Evolutionary conservation across 2,329 filamentous ascomycete genomes (phyloP).

Genomic region (Phyllosticta citribraziliensis): DNA sequence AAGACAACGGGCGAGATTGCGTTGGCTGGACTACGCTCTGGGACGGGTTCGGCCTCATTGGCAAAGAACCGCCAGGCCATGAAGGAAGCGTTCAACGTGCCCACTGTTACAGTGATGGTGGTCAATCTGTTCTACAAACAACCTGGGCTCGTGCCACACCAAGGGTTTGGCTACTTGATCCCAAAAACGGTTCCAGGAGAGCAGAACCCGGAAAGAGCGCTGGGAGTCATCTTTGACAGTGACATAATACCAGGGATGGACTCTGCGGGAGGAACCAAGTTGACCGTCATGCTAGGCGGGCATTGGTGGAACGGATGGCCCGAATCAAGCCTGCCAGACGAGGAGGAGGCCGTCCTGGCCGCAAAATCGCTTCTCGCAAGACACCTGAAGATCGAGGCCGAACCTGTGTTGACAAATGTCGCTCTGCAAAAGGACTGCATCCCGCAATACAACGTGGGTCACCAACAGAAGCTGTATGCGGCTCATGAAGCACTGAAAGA

Average conservation of each 20-base stretch:
- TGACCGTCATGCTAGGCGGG: constrained; percentile 91
- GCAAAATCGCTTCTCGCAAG: constrained; percentile 60
- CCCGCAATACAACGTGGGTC: constrained; percentile 80
- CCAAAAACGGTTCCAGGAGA: constrained; percentile 60
- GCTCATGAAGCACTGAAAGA: constrained; percentile 46
- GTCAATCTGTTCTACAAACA: constrained; percentile 79
- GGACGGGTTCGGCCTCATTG: not conserved
- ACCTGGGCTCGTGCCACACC: constrained; percentile 51
- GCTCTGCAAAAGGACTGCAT: constrained; percentile 64
- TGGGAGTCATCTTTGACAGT: constrained; percentile 89
- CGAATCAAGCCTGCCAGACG: constrained; percentile 44
- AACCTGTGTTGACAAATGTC: constrained; percentile 52
- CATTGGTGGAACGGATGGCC: constrained; percentile 64
- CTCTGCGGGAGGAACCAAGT: constrained; percentile 58
- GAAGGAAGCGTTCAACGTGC: constrained; percentile 24
- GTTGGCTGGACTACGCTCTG: not conserved
- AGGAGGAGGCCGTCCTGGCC: constrained; percentile 59
- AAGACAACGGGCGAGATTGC: constrained; percentile 20
- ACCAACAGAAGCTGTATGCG: constrained; percentile 50
- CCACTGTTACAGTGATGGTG: constrained; percentile 75
- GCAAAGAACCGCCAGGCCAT: not conserved
- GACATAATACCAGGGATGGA: constrained; percentile 52
- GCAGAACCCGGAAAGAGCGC: constrained; percentile 70
- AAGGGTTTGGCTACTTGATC: constrained; percentile 87
- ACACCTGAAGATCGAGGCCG: constrained; percentile 61